Base-by-base conservation (phyloP, 306 rosid genomes). In the Betula pendula region DNA sequence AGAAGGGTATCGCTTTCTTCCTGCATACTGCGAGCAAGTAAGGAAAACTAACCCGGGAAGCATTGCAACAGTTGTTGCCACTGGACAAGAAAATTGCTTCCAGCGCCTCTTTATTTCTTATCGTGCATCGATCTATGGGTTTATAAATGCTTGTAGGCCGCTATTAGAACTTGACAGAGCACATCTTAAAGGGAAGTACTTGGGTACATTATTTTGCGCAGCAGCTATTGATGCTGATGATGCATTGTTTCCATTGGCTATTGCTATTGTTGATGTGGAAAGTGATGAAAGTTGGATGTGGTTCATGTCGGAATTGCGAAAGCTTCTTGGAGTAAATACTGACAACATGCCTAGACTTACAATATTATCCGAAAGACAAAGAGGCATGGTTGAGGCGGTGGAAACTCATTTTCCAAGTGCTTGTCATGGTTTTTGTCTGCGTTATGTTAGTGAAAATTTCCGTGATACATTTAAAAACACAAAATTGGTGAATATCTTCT, bases 281-380 rank as follows among this genome's bases (percentile, higher is more conserved):
- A 90, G 93, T 72, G 97, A 92, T 29, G 98, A 95, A 76, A 95
- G 89, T 81, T 95, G 98, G 98, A 92, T 95, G 97, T 95, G 98
- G 98, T 95, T 95, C 82, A 92, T 95, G 95, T 95, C 98, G 56
- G 97, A 95, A 81, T 77, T 95, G 78, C 89, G 98, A 10, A 95
- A 92, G 89, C 97, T 95, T 86, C 89, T 95, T 29, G 98, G 94
- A 82, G 94, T 94, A 67, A 94, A 90, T 87, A 94, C 98, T 62
- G 98, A 94, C 65, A 94, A 71, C 88, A 92, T 94, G 98, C 98
- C 98, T 68, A 92, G 97, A 66, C 88, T 94, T 60, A 94, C 98
- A 42, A 88, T 94, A 79, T 88, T 94, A 70, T 94, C 98, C 8
- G 98, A 94, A 85, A 90, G 98, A 85, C 96, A 89, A 70, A 80